These are phyloP conservation scores for Phytophthora nicotianae DNA, from an alignment of 352 stramenopile species.

Conservation along the genomic window DNA sequence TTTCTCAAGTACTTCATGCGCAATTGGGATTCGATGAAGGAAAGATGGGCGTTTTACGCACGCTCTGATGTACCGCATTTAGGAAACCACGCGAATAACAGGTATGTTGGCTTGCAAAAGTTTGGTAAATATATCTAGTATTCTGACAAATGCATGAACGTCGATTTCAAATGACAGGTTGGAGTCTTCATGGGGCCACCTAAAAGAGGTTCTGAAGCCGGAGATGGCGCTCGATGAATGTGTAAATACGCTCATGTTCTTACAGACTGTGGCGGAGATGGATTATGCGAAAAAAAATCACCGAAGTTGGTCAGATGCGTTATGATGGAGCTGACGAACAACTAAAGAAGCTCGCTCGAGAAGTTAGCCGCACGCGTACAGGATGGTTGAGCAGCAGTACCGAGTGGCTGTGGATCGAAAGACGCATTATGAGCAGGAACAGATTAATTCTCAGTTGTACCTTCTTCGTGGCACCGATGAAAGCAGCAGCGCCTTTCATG, in stretches of 20 bases:
- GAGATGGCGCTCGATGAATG: not conserved
- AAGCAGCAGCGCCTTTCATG: no score
- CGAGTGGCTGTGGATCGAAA: not conserved
- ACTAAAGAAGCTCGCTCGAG: not conserved
- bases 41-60: conserved; percentile 4
- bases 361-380: not conserved
- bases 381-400: not conserved
- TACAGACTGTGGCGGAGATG: not conserved
- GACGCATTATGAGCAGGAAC: not conserved
- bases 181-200: not conserved
- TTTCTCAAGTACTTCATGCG: conserved; percentile 13
- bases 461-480: no score
- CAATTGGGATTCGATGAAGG: conserved; percentile 16
- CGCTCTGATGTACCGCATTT: not conserved
- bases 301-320: not conserved
- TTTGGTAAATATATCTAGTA: not conserved
- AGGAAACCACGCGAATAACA: not conserved
- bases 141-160: not conserved
- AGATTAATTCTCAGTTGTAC: not conserved
- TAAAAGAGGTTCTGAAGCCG: not conserved
- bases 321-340: not conserved
- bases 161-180: not conserved
- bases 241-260: not conserved
- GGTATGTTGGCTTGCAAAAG: not conserved
- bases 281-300: not conserved